Conservation (phyloP, 2,329 filamentous ascomycete species). For the Trichoderma sp. region DNA sequence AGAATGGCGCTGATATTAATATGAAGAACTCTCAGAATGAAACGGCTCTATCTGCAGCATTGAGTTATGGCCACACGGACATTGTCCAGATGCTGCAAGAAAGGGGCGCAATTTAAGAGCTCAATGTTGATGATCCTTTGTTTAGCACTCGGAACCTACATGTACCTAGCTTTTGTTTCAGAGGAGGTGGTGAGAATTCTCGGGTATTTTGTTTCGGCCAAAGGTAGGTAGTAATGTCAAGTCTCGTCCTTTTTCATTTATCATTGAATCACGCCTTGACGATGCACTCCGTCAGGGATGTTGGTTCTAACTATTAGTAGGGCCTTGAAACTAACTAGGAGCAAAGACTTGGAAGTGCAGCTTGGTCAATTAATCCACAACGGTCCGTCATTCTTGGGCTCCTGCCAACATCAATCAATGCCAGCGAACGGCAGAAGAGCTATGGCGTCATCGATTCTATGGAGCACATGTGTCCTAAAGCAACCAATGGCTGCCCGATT, state of each 20-base stretch:
- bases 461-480: too few relatives aligned
- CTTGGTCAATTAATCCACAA: not conserved
- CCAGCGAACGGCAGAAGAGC: not conserved
- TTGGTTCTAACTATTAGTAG: not conserved
- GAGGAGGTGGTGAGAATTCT: too few relatives aligned
- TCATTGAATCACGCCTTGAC: not conserved
- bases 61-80: not conserved
- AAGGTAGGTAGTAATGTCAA: too few relatives aligned
- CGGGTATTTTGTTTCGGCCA: not conserved
- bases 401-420: not conserved
- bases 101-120: not conserved
- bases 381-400: not conserved
- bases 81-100: not conserved
- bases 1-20: not conserved
- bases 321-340: not conserved
- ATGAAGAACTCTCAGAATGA: too few relatives aligned
- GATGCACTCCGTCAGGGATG: not conserved
- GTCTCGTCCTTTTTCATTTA: not conserved
- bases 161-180: too few relatives aligned
- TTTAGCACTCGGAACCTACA: too few relatives aligned
- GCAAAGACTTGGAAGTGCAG: slow-evolving; percentile 1
- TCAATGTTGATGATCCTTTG: too few relatives aligned
- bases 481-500: not conserved
- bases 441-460: slow-evolving; percentile 9
- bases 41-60: not conserved